Percentiles rank a stretch among this genome's conserved stretches.
phyloP scores from a whole-genome alignment of 129 eudicot species.

The Pulicaria dysenterica region DNA sequence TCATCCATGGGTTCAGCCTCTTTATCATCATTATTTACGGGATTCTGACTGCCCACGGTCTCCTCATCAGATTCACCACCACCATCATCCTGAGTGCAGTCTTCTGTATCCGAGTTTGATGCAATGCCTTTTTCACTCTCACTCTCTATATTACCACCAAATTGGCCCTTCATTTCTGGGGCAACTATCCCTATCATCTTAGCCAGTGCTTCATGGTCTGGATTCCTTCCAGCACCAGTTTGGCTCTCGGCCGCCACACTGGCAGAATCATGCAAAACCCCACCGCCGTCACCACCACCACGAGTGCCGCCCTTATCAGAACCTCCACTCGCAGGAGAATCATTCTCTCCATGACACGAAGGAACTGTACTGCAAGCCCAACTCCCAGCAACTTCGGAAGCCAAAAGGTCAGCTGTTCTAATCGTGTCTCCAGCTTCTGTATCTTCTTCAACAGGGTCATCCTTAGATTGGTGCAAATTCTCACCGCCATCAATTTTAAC shows the following conservation, averaged over 20 bases:
- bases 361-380: slow-evolving; percentile 83
- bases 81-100: slow-evolving; percentile 49
- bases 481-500: slow-evolving; percentile 43
- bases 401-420: slow-evolving; percentile 75
- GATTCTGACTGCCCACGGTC: slow-evolving; percentile 35
- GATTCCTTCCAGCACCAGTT: slow-evolving; percentile 45
- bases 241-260: slow-evolving; percentile 78
- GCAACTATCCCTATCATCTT: slow-evolving; percentile 81
- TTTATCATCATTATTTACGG: slow-evolving; percentile 30
- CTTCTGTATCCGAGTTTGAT: slow-evolving; percentile 72
- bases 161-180: slow-evolving; percentile 71
- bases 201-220: slow-evolving; percentile 54
- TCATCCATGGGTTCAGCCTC: slow-evolving; percentile 43
- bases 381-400: slow-evolving; percentile 93
- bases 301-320: slow-evolving; percentile 23
- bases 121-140: slow-evolving; percentile 41
- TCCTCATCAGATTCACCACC: slow-evolving; percentile 66
- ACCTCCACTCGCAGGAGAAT: slow-evolving; percentile 55
- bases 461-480: slow-evolving; percentile 35
- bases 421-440: slow-evolving; percentile 63
- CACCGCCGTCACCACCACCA: slow-evolving; percentile 36
- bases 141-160: slow-evolving; percentile 45
- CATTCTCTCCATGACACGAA: slow-evolving; percentile 83
- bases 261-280: slow-evolving; percentile 48
- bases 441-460: slow-evolving; percentile 52